Conservation (phyloP, 805 yeast genomes). For the Phaffomyces opuntiae region DNA sequence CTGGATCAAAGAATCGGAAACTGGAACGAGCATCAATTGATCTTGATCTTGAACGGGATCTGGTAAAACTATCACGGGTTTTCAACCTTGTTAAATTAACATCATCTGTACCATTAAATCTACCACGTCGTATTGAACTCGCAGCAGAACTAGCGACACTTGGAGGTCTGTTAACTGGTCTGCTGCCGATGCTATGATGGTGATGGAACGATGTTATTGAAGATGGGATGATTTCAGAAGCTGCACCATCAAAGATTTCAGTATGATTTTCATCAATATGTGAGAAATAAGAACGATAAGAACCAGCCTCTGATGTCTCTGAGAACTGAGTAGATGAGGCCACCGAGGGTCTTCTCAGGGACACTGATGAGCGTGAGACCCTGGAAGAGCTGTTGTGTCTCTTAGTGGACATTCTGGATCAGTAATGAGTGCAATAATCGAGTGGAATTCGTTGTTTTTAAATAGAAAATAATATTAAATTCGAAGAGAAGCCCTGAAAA, state of each 20-base stretch:
- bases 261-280: conserved; percentile 51
- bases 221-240: conserved; percentile 68
- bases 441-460: too few species aligned
- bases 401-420: conserved; percentile 3
- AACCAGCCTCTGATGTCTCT: conserved; percentile 16
- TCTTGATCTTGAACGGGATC: conserved; percentile 29
- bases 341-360: conserved; percentile 27
- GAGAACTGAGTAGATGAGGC: conserved; percentile 15
- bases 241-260: conserved; percentile 75
- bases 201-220: conserved; percentile 74
- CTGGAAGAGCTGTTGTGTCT: conserved; percentile 10
- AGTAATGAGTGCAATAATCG: neutral
- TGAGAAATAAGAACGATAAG: conserved; percentile 4
- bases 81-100: conserved; percentile 21
- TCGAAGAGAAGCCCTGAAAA: neutral
- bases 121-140: conserved; percentile 23
- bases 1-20: conserved; percentile 77
- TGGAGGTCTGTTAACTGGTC: conserved; percentile 10
- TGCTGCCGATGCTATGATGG: conserved; percentile 38
- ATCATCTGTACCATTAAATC: conserved; percentile 12
- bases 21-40: conserved; percentile 30
- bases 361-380: conserved; percentile 18
- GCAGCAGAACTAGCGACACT: conserved; percentile 20
- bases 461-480: neutral
- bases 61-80: conserved; percentile 3